These are phyloP conservation scores for Cutaneotrichosporon dermatis DNA, from an alignment of 1,284 basidiomycete species.

Conservation along the genomic window DNA sequence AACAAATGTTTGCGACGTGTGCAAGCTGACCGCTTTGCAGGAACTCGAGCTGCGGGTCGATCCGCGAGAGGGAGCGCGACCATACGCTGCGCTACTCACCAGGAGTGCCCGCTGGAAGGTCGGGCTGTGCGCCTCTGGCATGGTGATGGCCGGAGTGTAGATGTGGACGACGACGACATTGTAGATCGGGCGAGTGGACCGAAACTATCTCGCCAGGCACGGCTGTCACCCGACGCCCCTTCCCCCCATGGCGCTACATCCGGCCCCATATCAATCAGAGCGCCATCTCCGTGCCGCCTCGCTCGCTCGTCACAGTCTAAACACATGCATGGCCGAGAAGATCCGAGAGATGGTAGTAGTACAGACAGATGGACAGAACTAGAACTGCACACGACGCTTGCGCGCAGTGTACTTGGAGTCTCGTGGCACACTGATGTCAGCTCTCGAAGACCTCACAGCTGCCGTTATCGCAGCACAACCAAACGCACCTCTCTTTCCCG, in stretches of 20 bases:
- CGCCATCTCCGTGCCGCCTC: no score
- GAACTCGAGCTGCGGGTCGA: not conserved
- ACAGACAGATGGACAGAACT: constrained; percentile 9
- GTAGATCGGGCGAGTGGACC: not conserved
- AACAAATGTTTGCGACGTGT: not conserved
- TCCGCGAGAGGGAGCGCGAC: not conserved
- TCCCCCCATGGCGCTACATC: no score
- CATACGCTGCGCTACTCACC: constrained; percentile 21
- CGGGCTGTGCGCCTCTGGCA: constrained; percentile 17
- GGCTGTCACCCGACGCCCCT: not conserved
- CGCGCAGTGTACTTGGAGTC: constrained; percentile 51
- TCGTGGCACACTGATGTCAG: constrained; percentile 40
- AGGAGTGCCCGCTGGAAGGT: constrained; percentile 37
- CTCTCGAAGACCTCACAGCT: not conserved
- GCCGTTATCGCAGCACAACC: no score
- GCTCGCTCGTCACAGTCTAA: not conserved
- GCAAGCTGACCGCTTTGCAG: not conserved
- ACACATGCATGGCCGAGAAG: not conserved
- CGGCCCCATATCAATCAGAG: no score
- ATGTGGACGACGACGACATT: not conserved
- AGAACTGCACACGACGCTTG: constrained; percentile 48
- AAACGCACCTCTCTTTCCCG: constrained; percentile 53
- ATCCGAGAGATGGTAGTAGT: not conserved
- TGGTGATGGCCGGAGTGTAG: not conserved
- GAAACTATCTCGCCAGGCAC: not conserved